phyloP scores from a whole-genome alignment of 2,329 filamentous ascomycete species.

The Alternaria sp. region DNA sequence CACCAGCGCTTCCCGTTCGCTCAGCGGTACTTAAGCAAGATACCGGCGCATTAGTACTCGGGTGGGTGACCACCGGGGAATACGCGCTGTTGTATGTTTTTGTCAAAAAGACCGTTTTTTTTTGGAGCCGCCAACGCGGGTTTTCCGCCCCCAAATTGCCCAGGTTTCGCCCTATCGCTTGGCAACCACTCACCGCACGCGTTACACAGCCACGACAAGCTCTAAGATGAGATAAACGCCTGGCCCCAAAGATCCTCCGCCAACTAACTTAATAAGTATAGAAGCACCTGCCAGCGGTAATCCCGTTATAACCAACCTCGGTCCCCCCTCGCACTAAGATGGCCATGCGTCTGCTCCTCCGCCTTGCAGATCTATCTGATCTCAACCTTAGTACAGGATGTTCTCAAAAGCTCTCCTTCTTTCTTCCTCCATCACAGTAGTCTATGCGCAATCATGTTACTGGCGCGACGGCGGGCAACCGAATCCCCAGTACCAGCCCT shows the following conservation, averaged over 20 bases:
- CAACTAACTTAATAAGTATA: not conserved
- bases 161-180: not conserved
- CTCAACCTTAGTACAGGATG: not conserved
- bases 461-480: not conserved
- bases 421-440: not conserved
- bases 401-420: not conserved
- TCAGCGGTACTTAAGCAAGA: not conserved
- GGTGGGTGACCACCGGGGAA: not conserved
- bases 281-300: not conserved
- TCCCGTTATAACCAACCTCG: not conserved
- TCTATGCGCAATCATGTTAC: not conserved
- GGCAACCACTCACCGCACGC: not conserved
- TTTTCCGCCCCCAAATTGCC: not conserved
- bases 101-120: not conserved
- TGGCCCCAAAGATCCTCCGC: not conserved
- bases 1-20: not conserved
- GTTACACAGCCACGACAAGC: not conserved
- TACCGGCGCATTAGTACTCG: not conserved
- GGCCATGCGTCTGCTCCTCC: not conserved
- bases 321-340: not conserved
- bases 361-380: not conserved
- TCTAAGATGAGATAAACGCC: not conserved
- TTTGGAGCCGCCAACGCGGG: not conserved
- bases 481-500: not conserved
- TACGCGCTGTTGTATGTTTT: not conserved